A percentile compares a stretch with the other conserved stretches of the same genome.
Evolutionary conservation across 495 filamentous ascomycete species (phyloP).

Genomic region (Hyaloscypha finlandica): DNA sequence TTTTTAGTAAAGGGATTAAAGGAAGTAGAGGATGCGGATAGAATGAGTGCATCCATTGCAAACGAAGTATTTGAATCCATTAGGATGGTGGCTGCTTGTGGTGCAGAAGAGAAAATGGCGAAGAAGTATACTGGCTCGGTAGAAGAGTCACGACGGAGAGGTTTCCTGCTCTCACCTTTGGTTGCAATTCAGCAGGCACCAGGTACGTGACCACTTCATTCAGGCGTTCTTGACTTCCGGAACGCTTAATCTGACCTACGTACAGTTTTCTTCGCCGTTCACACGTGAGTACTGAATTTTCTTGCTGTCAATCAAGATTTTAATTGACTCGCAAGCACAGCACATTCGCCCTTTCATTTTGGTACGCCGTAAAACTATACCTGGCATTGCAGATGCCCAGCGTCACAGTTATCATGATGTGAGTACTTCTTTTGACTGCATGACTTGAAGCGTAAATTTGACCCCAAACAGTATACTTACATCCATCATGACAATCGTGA

Average conservation of each 20-base stretch:
- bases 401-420: slow-evolving; percentile 47
- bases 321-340: slow-evolving; percentile 25
- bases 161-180: slow-evolving; percentile 36
- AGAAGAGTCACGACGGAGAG: slow-evolving; percentile 54
- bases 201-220: slow-evolving; percentile 27
- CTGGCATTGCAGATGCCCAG: slow-evolving; percentile 42
- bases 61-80: slow-evolving; percentile 58
- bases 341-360: slow-evolving; percentile 44
- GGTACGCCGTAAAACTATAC: slow-evolving; percentile 48
- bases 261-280: slow-evolving; percentile 21
- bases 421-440: neutral
- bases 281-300: slow-evolving; percentile 17
- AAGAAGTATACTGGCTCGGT: slow-evolving; percentile 55
- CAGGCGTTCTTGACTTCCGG: neutral
- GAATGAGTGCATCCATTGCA: slow-evolving; percentile 58
- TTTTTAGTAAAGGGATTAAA: slow-evolving; percentile 58
- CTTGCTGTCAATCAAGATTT: neutral
- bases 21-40: slow-evolving; percentile 56
- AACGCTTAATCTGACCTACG: neutral
- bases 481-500: slow-evolving; percentile 57
- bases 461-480: slow-evolving; percentile 47
- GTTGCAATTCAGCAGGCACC: slow-evolving; percentile 34
- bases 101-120: slow-evolving; percentile 58
- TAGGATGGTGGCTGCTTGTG: slow-evolving; percentile 62
- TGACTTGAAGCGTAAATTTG: neutral